These are phyloP conservation scores for Pistacia vera DNA, from an alignment of 345 rosid genomes.

Conservation along the genomic window DNA sequence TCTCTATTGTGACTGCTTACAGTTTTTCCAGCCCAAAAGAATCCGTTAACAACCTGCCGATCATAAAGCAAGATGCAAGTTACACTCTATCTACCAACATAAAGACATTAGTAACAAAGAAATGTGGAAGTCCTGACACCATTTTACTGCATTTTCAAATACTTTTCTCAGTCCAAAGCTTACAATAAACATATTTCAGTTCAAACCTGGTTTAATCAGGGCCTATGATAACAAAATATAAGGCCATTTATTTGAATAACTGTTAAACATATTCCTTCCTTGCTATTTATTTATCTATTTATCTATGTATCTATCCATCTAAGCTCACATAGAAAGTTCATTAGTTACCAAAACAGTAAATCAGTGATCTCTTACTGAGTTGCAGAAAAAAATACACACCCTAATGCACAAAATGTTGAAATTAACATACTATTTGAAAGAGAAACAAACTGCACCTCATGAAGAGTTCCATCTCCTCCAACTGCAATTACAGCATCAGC, in stretches of 20 bases:
- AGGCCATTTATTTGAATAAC: not conserved
- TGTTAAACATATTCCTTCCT: not conserved
- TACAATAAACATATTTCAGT: not conserved
- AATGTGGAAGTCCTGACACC: not conserved
- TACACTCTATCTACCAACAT: not conserved
- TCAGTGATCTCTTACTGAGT: not conserved
- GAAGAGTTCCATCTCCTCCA: constrained; percentile 99
- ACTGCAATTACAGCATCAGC: constrained; percentile 98
- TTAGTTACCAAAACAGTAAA: not conserved
- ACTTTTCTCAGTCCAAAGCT: not conserved
- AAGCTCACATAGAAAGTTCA: constrained; percentile 1
- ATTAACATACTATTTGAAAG: constrained; percentile 5
- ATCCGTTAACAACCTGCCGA: constrained; percentile 89
- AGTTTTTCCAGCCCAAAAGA: constrained; percentile 83
- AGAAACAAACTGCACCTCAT: constrained; percentile 56
- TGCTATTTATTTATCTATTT: not conserved
- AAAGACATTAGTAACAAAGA: not conserved
- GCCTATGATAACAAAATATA: not conserved
- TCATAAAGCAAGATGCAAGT: constrained; percentile 13
- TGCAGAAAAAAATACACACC: not conserved
- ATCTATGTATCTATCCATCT: not conserved
- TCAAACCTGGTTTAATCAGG: not conserved
- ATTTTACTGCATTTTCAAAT: not conserved
- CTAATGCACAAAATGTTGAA: not conserved
- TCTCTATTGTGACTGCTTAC: constrained; percentile 48